phyloP scores from a whole-genome alignment of 1,139 yeast genomes.

The Meyerozyma guilliermondii region DNA sequence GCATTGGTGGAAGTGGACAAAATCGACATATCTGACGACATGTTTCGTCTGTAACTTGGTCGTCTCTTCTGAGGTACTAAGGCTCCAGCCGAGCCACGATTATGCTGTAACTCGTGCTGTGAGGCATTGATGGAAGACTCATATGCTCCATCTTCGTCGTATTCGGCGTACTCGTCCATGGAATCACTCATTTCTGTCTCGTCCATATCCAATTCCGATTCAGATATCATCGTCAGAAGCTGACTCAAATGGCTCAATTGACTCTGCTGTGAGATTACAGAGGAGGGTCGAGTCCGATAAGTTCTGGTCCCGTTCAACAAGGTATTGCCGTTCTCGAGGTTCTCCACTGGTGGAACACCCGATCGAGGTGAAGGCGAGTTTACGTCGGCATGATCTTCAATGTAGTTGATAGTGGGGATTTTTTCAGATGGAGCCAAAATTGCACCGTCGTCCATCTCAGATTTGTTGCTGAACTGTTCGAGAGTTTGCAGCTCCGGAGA shows the following conservation, averaged over 20 bases:
- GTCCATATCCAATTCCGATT: slow-evolving; percentile 40
- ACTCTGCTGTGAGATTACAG: slow-evolving; percentile 62
- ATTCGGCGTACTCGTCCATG: slow-evolving; percentile 35
- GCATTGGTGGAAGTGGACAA: slow-evolving; percentile 28
- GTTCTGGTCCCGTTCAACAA: background rate
- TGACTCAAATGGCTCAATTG: slow-evolving; percentile 54
- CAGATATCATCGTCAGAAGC: slow-evolving; percentile 47
- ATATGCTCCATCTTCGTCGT: slow-evolving; percentile 25
- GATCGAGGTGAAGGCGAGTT: background rate
- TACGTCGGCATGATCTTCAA: background rate
- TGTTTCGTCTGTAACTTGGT: slow-evolving; percentile 29
- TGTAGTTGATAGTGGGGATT: background rate
- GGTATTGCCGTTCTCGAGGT: background rate
- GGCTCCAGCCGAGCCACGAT: slow-evolving; percentile 2
- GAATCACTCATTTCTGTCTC: slow-evolving; percentile 38
- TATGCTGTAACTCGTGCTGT: slow-evolving; percentile 14
- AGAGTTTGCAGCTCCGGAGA: background rate
- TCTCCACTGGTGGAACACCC: background rate
- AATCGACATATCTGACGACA: slow-evolving; percentile 37
- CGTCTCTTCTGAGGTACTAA: slow-evolving; percentile 14
- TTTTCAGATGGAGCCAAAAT: background rate
- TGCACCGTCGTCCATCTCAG: background rate
- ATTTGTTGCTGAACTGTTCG: background rate
- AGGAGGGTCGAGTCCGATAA: slow-evolving; percentile 49
- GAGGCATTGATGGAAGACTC: slow-evolving; percentile 28